phyloP scores from a whole-genome alignment of 148 eudicot genomes.

The Fagopyrum esculentum region DNA sequence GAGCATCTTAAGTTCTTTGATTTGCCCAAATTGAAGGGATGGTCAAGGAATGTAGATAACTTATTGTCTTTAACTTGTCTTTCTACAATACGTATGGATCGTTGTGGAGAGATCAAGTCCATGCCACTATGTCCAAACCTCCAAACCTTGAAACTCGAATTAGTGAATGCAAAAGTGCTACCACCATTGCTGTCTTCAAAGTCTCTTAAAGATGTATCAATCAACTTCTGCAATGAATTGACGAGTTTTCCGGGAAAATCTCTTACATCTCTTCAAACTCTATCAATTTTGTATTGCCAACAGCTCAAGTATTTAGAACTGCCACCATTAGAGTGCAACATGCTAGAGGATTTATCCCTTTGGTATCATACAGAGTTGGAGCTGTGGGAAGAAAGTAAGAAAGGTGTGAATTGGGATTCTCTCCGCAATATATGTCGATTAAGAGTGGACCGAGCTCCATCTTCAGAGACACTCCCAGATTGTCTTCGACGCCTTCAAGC shows the following conservation, averaged over 20 bases:
- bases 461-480: not conserved
- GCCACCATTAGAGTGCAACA: not conserved
- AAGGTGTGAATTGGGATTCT: not conserved
- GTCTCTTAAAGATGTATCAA: not conserved
- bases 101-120: not conserved
- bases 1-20: not conserved
- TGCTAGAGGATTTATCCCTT: not conserved
- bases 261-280: not conserved
- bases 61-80: not conserved
- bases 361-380: not conserved
- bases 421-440: not conserved
- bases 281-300: not conserved
- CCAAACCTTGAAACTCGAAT: not conserved
- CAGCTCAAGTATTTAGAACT: not conserved
- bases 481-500: not conserved
- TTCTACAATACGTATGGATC: not conserved
- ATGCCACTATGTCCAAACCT: not conserved
- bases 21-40: not conserved
- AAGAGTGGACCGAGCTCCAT: not conserved
- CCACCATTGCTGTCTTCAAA: not conserved
- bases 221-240: not conserved
- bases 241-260: not conserved
- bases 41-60: not conserved
- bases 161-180: not conserved
- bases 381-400: not conserved